Evolutionary conservation across 176 grass and related monocot species (phyloP).

Genomic region (Oryza coarctata): DNA sequence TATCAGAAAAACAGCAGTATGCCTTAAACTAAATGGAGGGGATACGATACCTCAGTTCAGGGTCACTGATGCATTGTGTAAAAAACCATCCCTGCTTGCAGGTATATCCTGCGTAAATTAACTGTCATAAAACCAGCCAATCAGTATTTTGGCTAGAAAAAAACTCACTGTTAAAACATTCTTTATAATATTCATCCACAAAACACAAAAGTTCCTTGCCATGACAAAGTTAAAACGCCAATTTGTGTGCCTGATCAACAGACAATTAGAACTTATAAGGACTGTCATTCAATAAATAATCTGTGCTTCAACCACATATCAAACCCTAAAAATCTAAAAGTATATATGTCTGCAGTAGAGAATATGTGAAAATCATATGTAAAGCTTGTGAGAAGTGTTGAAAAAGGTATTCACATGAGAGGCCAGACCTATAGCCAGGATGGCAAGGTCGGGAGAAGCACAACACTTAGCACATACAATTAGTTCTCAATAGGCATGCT

Average conservation of each 20-base stretch:
- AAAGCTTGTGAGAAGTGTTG: neutral
- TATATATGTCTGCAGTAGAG: neutral
- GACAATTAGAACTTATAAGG: neutral
- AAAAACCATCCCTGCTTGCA: slow-evolving; percentile 99
- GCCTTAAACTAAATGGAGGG: slow-evolving; percentile 13
- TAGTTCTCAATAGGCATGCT: neutral
- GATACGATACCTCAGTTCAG: slow-evolving; percentile 65
- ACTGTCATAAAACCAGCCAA: slow-evolving; percentile 78
- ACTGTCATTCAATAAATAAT: neutral
- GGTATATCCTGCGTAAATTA: slow-evolving; percentile 98
- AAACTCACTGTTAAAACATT: neutral
- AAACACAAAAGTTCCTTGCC: neutral
- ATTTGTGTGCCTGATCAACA: neutral
- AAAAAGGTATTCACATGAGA: neutral
- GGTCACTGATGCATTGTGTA: slow-evolving; percentile 88
- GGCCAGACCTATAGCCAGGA: neutral
- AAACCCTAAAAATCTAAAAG: slow-evolving; percentile 13
- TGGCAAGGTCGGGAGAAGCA: neutral
- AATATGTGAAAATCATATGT: slow-evolving; percentile 6
- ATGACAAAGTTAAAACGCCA: neutral
- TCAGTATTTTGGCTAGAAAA: slow-evolving; percentile 48
- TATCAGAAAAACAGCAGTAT: neutral
- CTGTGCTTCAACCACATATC: neutral
- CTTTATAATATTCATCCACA: neutral
- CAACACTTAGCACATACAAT: neutral